A percentile compares a stretch with the other conserved stretches of the same genome.
phyloP scores from a whole-genome alignment of 163 green algal species.

The Trebouxia gelatinosa region DNA sequence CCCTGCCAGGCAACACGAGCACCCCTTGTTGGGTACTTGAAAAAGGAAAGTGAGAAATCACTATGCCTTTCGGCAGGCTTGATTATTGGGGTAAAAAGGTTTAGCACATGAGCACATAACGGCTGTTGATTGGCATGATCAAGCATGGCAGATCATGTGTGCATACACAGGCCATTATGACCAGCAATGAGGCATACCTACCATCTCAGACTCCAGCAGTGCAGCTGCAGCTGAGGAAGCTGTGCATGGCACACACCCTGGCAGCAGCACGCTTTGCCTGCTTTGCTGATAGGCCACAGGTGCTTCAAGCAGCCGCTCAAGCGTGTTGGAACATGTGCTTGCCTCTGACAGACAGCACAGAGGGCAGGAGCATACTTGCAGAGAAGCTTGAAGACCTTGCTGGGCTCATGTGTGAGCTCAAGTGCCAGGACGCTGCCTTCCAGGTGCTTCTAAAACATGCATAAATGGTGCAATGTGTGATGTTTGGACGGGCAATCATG shows the following conservation, averaged over 20 bases:
- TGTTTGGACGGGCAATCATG: no score
- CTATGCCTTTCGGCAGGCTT: background rate
- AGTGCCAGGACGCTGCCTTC: slow-evolving; percentile 1
- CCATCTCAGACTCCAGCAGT: background rate
- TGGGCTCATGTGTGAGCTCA: background rate
- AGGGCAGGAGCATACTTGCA: background rate
- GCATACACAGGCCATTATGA: background rate
- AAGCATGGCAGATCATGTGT: background rate
- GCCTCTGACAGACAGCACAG: background rate
- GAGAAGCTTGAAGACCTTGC: background rate
- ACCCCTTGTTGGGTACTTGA: no score
- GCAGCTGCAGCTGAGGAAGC: slow-evolving; percentile 21
- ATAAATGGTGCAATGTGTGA: no score
- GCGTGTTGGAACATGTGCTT: background rate
- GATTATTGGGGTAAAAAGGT: background rate
- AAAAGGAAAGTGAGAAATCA: background rate
- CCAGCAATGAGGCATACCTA: background rate
- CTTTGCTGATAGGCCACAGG: background rate
- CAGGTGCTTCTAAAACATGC: no score
- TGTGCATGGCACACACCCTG: background rate
- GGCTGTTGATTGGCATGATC: background rate
- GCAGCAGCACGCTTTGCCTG: slow-evolving; percentile 16
- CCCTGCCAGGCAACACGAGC: no score
- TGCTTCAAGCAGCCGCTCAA: slow-evolving; percentile 5
- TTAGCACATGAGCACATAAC: background rate